Percentiles rank a stretch among this genome's conserved stretches.
Conservation (phyloP, 805 yeast species). For the Wickerhamiella hasegawae region DNA sequence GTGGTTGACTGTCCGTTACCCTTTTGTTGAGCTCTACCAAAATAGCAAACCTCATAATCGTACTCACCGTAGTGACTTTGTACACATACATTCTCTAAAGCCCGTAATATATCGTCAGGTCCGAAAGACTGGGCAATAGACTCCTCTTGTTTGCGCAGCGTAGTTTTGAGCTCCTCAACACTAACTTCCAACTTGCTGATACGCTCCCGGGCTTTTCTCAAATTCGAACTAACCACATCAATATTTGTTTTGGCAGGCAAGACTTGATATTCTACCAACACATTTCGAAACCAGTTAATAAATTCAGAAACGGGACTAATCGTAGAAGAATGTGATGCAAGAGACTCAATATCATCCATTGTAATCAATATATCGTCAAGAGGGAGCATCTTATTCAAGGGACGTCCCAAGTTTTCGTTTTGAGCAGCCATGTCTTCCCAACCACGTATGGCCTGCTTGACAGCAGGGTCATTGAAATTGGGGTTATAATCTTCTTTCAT, state of each 20-base stretch:
- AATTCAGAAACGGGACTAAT: not conserved
- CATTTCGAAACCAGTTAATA: not conserved
- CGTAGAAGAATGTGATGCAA: not conserved
- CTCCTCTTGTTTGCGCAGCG: slow-evolving; percentile 8
- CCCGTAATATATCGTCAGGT: slow-evolving; percentile 45
- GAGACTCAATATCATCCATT: not conserved
- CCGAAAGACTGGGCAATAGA: slow-evolving; percentile 29
- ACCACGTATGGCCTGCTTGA: slow-evolving; percentile 48
- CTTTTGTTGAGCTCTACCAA: slow-evolving; percentile 41
- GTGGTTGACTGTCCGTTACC: slow-evolving; percentile 30
- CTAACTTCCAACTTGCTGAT: slow-evolving; percentile 8
- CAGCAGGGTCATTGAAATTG: slow-evolving; percentile 76
- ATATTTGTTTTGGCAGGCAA: not conserved
- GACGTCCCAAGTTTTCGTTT: slow-evolving; percentile 10
- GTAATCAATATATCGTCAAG: too few species aligned
- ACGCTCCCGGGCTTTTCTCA: slow-evolving; percentile 2
- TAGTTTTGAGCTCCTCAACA: slow-evolving; percentile 9
- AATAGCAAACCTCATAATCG: slow-evolving; percentile 45
- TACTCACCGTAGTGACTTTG: slow-evolving; percentile 47
- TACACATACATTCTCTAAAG: slow-evolving; percentile 35
- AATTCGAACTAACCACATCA: not conserved
- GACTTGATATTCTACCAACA: not conserved
- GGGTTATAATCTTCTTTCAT: slow-evolving; percentile 54
- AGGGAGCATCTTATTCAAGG: slow-evolving; percentile 34
- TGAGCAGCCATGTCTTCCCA: slow-evolving; percentile 16